phyloP scores from a whole-genome alignment of 2,329 filamentous ascomycete genomes.

The Aspergillus viridinutans region DNA sequence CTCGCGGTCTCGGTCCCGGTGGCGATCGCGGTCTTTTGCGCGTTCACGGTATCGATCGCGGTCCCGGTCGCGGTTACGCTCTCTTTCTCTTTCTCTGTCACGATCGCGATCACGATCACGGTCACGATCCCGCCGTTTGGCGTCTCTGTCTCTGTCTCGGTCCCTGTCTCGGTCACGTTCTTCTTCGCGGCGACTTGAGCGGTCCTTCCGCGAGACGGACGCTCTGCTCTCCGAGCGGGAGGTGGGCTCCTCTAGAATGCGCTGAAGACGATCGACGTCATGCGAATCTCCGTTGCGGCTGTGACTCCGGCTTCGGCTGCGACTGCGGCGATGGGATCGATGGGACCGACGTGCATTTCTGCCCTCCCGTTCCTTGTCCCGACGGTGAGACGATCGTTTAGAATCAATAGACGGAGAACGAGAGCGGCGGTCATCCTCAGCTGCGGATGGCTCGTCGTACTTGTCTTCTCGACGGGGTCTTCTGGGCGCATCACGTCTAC shows the following conservation, averaged over 20 bases:
- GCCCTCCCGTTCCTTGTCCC: conserved; percentile 56
- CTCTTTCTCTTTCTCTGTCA: conserved; percentile 35
- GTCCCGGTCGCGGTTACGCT: conserved; percentile 25
- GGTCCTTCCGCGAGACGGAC: conserved; percentile 24
- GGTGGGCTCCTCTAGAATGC: conserved; percentile 19
- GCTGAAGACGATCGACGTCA: conserved; percentile 35
- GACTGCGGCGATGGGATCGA: conserved; percentile 48
- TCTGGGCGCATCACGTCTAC: conserved; percentile 19
- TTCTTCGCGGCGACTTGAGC: conserved; percentile 26
- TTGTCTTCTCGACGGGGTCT: conserved; percentile 38
- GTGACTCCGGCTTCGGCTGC: conserved; percentile 22
- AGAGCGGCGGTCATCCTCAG: conserved; percentile 50
- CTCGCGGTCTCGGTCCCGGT: conserved; percentile 48
- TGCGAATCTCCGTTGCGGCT: conserved; percentile 30
- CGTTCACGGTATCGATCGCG: conserved; percentile 25
- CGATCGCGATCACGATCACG: conserved; percentile 14
- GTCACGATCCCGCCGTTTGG: conserved; percentile 19
- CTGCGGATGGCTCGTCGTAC: conserved; percentile 38
- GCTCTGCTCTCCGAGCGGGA: conserved; percentile 16
- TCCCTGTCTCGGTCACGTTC: conserved; percentile 34
- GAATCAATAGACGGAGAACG: conserved; percentile 63
- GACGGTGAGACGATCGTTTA: conserved; percentile 56
- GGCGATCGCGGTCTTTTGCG: conserved; percentile 42
- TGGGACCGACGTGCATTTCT: conserved; percentile 42
- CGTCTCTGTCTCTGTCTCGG: conserved; percentile 42